Evolutionary conservation across 352 stramenopile species (phyloP).

Genomic region (Globisporangium parvum): DNA sequence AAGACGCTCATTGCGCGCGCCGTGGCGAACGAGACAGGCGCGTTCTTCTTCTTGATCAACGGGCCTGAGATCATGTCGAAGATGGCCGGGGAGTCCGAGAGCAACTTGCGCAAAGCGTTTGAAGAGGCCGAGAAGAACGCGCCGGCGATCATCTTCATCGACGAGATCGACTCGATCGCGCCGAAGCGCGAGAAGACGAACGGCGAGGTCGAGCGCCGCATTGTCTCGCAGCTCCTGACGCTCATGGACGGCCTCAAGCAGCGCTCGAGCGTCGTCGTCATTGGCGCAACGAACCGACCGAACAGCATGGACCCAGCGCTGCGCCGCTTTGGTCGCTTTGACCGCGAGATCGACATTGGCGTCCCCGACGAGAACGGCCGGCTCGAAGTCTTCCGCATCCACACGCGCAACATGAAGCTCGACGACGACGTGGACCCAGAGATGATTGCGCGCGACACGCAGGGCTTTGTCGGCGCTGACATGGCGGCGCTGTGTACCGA

Average conservation of each 20-base stretch:
- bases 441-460: conserved; percentile 96
- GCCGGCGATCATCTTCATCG: conserved; percentile 99
- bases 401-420: conserved; percentile 99
- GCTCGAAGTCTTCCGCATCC: conserved; percentile 99
- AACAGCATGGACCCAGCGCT: conserved; percentile 98
- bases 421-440: conserved; percentile 98
- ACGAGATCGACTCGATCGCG: conserved; percentile 99
- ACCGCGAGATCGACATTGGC: conserved; percentile 99
- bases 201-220: conserved; percentile 97
- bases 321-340: conserved; percentile 97
- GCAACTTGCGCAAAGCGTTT: conserved; percentile 95
- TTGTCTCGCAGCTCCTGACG: conserved; percentile 98
- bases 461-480: conserved; percentile 99
- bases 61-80: conserved; percentile 99
- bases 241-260: conserved; percentile 98
- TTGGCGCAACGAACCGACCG: conserved; percentile 98
- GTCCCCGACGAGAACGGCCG: conserved; percentile 98
- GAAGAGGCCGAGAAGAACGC: conserved; percentile 99
- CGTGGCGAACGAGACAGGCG: conserved; percentile 98
- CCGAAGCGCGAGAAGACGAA: conserved; percentile 99
- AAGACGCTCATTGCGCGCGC: conserved; percentile 99
- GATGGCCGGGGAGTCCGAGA: conserved; percentile 92
- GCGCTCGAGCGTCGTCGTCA: conserved; percentile 95
- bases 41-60: conserved; percentile 99
- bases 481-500: conserved; percentile 99